Evolutionary conservation across 164 flowering plant species (phyloP).

Genomic region (Stephania yunnanensis): DNA sequence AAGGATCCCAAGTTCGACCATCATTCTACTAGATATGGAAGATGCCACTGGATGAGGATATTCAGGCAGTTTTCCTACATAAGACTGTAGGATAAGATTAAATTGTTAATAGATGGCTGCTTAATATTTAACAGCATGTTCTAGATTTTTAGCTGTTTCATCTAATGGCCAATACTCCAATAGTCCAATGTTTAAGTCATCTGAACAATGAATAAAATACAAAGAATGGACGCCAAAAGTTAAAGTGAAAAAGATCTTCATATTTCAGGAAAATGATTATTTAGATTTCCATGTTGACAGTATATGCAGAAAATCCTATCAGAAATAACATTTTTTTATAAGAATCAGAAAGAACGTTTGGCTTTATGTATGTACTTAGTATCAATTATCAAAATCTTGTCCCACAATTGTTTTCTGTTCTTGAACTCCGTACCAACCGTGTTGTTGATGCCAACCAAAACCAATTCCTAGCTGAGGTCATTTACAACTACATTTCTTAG

Average conservation of each 20-base stretch:
- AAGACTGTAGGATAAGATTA: conserved; percentile 52
- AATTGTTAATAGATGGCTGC: no score
- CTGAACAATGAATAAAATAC: background rate
- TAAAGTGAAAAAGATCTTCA: background rate
- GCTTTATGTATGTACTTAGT: no score
- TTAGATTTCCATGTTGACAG: background rate
- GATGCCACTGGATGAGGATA: conserved; percentile 90
- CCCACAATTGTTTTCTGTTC: no score
- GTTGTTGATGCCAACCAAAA: no score
- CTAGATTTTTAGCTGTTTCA: background rate
- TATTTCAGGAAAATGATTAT: background rate
- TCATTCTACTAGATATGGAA: conserved; percentile 83
- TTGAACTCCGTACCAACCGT: no score
- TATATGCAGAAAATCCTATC: background rate
- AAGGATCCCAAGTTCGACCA: conserved; percentile 82
- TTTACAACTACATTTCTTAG: no score
- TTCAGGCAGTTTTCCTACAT: conserved; percentile 64
- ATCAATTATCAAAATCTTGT: no score
- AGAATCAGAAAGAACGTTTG: no score
- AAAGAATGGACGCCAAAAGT: background rate
- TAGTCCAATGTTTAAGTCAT: background rate
- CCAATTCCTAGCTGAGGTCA: no score
- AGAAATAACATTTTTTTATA: no score
- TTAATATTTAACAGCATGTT: no score
- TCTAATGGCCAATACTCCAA: background rate